Base-by-base conservation (phyloP, 345 rosid species). In the Lagerstroemia speciosa region DNA sequence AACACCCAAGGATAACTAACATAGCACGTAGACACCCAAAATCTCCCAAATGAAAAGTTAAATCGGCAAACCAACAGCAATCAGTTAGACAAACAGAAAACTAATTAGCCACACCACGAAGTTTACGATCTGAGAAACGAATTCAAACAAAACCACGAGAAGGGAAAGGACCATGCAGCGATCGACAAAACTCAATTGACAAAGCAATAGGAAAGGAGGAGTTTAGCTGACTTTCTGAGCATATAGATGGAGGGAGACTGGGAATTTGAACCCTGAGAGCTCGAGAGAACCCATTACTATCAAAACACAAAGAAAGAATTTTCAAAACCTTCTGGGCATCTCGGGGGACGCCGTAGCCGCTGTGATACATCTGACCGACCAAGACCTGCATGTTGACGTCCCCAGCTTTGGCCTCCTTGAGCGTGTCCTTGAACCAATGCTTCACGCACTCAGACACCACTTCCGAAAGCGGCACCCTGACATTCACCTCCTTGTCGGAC, bases 351-450 rank as follows among this genome's bases (percentile, higher is more conserved):
- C 98, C 97, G 78, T 91, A 93, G 40, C 97, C 98, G 73, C 88
- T 87, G 73, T 85, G 81, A 75, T 91, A 93, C 98, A 93, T 93
- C 89, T 93, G 98, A 72, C 86, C 79, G 48, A 91, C 84, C 66
- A 93, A 72, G 52, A 91, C 87, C 71, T 93, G 98, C 98, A 93
- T 93, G 71, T 82, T 86, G 53, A 87, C 81, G 78, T 89, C 95
- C 20, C 98, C 98, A 6, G 87, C 80, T 74, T 86, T 93, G 32
- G 98, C 98, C 79, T 91, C 98, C 73, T 91, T 89, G 53, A 93
- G 96, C 0, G 96, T 84, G 57, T 91, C 98, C 68, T 84, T 88
- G 67, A 93, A 93, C 97, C 98, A 93, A 75, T 94, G 84, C 81
- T 86, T 87, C 67, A 84, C 91, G 71, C 98, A 93, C 72, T 91